Evolutionary conservation across 345 rosid species (phyloP).

Genomic region (Clausena lansium): DNA sequence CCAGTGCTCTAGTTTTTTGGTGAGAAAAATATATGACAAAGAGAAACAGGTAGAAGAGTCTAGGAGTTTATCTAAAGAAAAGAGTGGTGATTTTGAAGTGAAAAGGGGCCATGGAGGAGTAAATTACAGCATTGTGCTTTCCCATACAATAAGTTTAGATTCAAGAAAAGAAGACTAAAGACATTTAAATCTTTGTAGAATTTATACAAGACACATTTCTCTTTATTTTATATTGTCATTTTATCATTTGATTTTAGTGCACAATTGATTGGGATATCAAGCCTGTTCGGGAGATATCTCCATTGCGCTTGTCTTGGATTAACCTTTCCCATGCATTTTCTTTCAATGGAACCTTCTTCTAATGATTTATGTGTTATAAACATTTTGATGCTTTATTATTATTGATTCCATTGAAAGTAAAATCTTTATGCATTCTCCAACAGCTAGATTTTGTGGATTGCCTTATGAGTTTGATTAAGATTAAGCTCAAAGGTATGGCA

Average conservation of each 20-base stretch:
- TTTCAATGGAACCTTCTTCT: not conserved
- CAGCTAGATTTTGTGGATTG: not conserved
- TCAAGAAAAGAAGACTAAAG: not conserved
- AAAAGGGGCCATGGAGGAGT: not conserved
- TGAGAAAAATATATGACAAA: not conserved
- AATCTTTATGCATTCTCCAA: not conserved
- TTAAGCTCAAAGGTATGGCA: not conserved
- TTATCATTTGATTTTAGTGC: not conserved
- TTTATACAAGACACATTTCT: not conserved
- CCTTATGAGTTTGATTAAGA: not conserved
- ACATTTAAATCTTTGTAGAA: not conserved
- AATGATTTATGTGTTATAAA: not conserved
- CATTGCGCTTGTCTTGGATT: not conserved
- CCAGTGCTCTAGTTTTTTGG: not conserved
- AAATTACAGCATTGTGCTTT: too few relatives aligned
- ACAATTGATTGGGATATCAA: not conserved
- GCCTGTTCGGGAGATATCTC: not conserved
- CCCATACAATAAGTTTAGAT: not conserved
- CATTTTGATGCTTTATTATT: not conserved
- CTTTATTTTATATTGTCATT: not conserved
- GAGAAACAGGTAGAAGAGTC: not conserved
- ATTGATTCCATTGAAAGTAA: not conserved
- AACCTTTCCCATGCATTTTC: not conserved
- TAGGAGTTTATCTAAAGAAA: not conserved
- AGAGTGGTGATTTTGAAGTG: not conserved